Conservation (phyloP, 441 rosid genomes). For the Populus hybrid region DNA sequence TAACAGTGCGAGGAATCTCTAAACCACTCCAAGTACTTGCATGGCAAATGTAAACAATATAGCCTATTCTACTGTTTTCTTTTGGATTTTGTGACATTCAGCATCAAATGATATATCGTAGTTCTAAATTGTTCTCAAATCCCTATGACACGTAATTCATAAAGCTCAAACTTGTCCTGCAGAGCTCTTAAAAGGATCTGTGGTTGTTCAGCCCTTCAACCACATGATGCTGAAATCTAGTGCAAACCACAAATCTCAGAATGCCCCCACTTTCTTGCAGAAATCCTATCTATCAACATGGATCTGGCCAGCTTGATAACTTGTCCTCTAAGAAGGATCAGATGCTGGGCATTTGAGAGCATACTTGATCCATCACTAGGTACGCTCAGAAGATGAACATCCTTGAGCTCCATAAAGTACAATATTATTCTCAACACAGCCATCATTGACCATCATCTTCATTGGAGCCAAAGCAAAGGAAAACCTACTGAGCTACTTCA, state of each 20-base stretch:
- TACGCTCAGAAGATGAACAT: not conserved
- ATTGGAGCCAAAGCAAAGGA: not conserved
- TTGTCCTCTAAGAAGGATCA: not conserved
- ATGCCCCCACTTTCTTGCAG: slow-evolving; percentile 1
- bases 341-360: not conserved
- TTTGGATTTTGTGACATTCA: not conserved
- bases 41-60: not conserved
- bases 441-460: not conserved
- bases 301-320: not conserved
- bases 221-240: slow-evolving; percentile 8
- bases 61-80: not conserved
- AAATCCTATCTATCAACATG: not conserved
- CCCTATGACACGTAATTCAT: not conserved
- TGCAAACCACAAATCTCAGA: slow-evolving; percentile 3
- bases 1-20: not conserved
- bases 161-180: slow-evolving; percentile 7
- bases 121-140: slow-evolving; percentile 2
- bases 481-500: not conserved
- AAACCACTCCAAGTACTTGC: not conserved
- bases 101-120: slow-evolving; percentile 1
- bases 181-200: not conserved
- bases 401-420: not conserved
- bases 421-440: not conserved
- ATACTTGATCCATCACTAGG: not conserved
- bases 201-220: not conserved